Percentiles rank a stretch among this genome's conserved stretches.
Conservation (phyloP, 2,329 filamentous ascomycete species). For the Trichoderma guizhouense region DNA sequence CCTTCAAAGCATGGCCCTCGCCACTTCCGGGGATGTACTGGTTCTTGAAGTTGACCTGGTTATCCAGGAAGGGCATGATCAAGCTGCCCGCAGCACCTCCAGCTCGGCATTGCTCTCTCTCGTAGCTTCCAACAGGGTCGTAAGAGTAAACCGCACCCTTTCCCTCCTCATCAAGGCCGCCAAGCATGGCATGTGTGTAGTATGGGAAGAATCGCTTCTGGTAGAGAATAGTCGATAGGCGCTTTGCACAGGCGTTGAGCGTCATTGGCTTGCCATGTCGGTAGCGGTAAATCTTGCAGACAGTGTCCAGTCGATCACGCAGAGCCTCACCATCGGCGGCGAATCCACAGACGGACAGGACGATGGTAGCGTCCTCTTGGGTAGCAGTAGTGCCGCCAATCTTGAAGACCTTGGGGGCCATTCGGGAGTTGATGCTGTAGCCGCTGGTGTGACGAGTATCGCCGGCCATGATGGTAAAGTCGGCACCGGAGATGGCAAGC, state of each 20-base stretch:
- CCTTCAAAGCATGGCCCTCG: constrained; percentile 73
- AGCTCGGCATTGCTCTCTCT: constrained; percentile 92
- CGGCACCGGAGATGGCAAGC: constrained; percentile 85
- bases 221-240: constrained; percentile 93
- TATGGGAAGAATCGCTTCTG: constrained; percentile 98
- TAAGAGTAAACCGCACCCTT: constrained; percentile 95
- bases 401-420: constrained; percentile 93
- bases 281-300: constrained; percentile 99
- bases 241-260: constrained; percentile 90
- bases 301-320: constrained; percentile 87
- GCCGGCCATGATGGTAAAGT: constrained; percentile 95
- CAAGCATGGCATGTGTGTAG: constrained; percentile 93
- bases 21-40: constrained; percentile 89
- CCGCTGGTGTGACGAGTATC: constrained; percentile 94
- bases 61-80: constrained; percentile 99
- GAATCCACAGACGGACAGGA: constrained; percentile 93
- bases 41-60: constrained; percentile 99
- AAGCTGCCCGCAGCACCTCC: constrained; percentile 88
- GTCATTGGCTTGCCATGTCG: constrained; percentile 96
- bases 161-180: constrained; percentile 90
- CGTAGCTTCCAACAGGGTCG: constrained; percentile 96
- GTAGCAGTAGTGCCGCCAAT: constrained; percentile 88
- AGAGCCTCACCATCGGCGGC: constrained; percentile 91
- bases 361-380: constrained; percentile 79
- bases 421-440: constrained; percentile 98